A percentile compares a stretch with the other conserved stretches of the same genome.
These are phyloP conservation scores for rapeseed (Brassica napus) DNA, from an alignment of 345 rosid genomes.

Conservation along the genomic window DNA sequence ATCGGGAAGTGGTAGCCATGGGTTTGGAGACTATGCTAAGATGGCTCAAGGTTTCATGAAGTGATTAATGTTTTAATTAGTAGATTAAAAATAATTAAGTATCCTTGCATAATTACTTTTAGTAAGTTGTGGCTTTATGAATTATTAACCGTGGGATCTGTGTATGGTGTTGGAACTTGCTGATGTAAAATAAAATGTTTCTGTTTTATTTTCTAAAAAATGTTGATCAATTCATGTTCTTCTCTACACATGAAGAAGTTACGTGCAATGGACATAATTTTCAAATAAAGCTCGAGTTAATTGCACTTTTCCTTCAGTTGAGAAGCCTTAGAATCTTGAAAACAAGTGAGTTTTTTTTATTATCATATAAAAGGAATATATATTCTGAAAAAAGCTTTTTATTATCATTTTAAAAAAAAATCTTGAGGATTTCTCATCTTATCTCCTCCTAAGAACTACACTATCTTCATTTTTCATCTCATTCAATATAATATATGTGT, in stretches of 20 bases:
- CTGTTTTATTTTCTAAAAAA: too few relatives aligned
- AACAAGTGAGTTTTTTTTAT: neutral
- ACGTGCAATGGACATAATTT: neutral
- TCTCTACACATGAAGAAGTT: neutral
- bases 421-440: too few relatives aligned
- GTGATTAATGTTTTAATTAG: slow-evolving; percentile 16
- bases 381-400: too few relatives aligned
- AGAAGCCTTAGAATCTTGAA: neutral
- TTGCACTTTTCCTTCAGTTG: neutral
- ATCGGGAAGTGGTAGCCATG: slow-evolving; percentile 44
- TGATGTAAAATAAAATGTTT: slow-evolving; percentile 5
- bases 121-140: slow-evolving; percentile 4
- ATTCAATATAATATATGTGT: neutral
- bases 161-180: neutral
- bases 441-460: too few relatives aligned
- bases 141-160: neutral
- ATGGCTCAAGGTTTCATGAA: slow-evolving; percentile 67
- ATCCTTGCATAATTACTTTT: slow-evolving; percentile 21
- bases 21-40: slow-evolving; percentile 59
- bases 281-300: neutral
- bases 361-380: too few relatives aligned
- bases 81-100: neutral
- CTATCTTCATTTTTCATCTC: neutral
- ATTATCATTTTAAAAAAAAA: too few relatives aligned
- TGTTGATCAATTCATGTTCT: neutral